Base-by-base conservation (phyloP, 768 basidiomycete genomes). In the Tulasnella sp. region DNA sequence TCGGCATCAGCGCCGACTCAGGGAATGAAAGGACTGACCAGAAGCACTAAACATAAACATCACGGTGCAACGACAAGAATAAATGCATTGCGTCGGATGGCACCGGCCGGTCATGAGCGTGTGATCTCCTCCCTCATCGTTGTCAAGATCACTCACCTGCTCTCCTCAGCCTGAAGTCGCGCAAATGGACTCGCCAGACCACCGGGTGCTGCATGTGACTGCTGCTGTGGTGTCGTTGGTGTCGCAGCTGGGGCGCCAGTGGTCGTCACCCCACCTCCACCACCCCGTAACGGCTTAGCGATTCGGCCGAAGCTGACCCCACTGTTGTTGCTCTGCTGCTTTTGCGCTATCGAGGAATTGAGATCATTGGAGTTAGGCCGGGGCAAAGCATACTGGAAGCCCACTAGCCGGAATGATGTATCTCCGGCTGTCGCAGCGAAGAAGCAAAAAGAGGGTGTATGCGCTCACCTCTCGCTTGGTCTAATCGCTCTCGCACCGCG, bases 201-300 rank as follows among this genome's bases (percentile, higher is more conserved):
- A 72, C n/a, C 73, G 72, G 58, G 26, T 7, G 7, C 47, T 7
- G 49, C 19, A 27, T 30, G 49, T n/a, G 48, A 48, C 19, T n/a
- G 47, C 48, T 51, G 47, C 49, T 24, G 41, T 13, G 58, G 30
- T 15, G 41, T 45, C 17, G 44, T 23, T 21, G 58, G 44, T 8
- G 58, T 10, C 15, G 48, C 61, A 48, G 61, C 71, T 59, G 78
- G 67, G 44, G 73, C 67, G 38, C 74, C 66, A 50, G 73, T 71
- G 51, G 75, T 75, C 32, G 70, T 69, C 4, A 69, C 73, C 13
- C 60, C 64, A 8, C 92, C 92, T 44, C 95, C 94, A 21, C 91
- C 92, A 13, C 95, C 96, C 65, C 95, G 80, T 58, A 99, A 75
- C 26, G 96, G 96, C 74, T 98, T 98, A 32, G 95, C 95, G 64